Conservation (phyloP, 2,329 filamentous ascomycete species). For the Pezicula carpinea region DNA sequence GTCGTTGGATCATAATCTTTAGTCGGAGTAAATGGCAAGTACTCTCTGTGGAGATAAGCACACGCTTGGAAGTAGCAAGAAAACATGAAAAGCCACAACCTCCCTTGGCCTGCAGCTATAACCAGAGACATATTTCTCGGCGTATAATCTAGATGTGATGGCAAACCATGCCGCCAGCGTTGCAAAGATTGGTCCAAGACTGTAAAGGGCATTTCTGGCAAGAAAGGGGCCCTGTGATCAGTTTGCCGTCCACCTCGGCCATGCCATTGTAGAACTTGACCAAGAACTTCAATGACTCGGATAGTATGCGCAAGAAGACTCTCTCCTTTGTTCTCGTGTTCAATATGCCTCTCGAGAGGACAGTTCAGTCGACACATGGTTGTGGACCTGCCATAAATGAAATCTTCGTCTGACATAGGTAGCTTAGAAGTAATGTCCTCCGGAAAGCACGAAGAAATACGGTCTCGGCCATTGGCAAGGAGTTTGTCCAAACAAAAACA, state of each 20-base stretch:
- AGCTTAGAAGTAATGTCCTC: slow-evolving; percentile 2
- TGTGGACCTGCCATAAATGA: neutral
- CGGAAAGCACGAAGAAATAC: neutral
- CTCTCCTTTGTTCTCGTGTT: neutral
- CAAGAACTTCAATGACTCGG: slow-evolving; percentile 1
- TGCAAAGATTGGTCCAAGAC: neutral
- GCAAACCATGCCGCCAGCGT: neutral
- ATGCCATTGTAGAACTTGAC: slow-evolving; percentile 1
- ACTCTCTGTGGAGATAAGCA: slow-evolving; percentile 2
- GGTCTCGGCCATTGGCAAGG: slow-evolving; percentile 2
- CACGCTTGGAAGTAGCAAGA: slow-evolving; percentile 2
- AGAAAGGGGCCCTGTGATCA: neutral
- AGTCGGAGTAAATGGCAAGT: neutral
- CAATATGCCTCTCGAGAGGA: neutral
- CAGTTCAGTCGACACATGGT: neutral
- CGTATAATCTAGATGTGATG: neutral
- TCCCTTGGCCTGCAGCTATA: slow-evolving; percentile 1
- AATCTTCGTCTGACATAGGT: slow-evolving; percentile 1
- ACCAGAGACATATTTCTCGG: neutral
- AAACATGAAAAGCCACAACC: slow-evolving; percentile 1
- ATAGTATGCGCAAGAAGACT: neutral
- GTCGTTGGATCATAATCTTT: neutral
- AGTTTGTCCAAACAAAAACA: slow-evolving; percentile 3
- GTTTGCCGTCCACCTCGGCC: slow-evolving; percentile 1
- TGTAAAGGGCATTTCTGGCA: slow-evolving; percentile 1